These are phyloP conservation scores for Plasmodium adleri DNA, from an alignment of 169 alveolate genomes.

Conservation along the genomic window DNA sequence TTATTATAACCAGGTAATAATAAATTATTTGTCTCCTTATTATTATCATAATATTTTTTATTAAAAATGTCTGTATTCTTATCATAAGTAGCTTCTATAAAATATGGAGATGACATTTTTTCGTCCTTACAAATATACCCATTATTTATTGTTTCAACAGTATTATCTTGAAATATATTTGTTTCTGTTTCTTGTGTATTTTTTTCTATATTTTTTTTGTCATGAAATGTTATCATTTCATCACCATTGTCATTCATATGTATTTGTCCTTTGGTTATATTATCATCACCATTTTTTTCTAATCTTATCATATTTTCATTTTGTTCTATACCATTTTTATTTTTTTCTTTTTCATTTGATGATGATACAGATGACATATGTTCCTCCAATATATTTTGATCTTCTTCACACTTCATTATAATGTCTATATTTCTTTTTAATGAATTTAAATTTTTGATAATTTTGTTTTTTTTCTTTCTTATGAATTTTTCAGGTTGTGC, in stretches of 20 bases:
- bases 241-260: background rate
- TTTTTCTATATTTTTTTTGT: background rate
- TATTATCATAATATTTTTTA: background rate
- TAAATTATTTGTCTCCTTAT: conserved; percentile 6
- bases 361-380: background rate
- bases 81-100: conserved; percentile 43
- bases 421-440: conserved; percentile 27
- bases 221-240: background rate
- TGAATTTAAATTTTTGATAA: conserved; percentile 7
- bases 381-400: background rate
- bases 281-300: background rate
- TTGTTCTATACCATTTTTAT: background rate
- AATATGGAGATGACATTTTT: conserved; percentile 9
- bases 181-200: background rate
- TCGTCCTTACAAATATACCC: background rate
- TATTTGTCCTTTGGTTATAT: background rate
- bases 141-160: background rate
- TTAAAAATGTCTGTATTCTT: conserved; percentile 30
- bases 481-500: conserved; percentile 34
- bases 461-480: conserved; percentile 56
- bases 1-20: conserved; percentile 33
- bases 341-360: background rate
- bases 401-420: background rate
- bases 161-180: background rate
- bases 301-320: background rate